Evolutionary conservation across 495 filamentous ascomycete genomes (phyloP), one percentile per base, ranked within the genome.

Genomic region (Penicillium alfredii): DNA sequence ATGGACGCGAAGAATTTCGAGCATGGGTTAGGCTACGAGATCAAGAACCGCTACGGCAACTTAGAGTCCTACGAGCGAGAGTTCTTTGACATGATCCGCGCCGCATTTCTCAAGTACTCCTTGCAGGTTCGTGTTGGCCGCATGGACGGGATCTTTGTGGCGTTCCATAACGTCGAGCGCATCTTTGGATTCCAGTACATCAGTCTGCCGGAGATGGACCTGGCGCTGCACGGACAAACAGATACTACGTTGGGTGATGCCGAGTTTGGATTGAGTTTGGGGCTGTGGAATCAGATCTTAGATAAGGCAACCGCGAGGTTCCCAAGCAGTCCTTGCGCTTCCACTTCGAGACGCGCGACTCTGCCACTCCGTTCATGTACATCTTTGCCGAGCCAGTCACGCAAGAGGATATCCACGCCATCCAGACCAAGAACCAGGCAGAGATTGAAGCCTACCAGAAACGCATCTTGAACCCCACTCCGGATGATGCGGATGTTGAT

Each of bases 141-240:
- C 13, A 99, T 99, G 92, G 89, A 97, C 45, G 92, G 92, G 33
- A 96, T 97, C 32, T 97, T 96, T 48, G 86, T 96, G n/a, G 93
- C 93, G 8, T 97, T 80, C 57, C 92, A 99, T 63, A 99, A 99
- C 50, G 81, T 86, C 4, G 73, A 94, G 56, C 79, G 87, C 21
- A 94, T 99, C 27, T 99, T 99, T 54, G 92, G 92, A 0, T 99
- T 99, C 61, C 92, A 97, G 58, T 99, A 99, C 51, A 68, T 99
- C 35, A 77, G 78, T 37, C 58, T 95, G 9, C 48, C 70, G 1
- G 93, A 97, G 50, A 92, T 99, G 84, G 92, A 99, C 56, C 55
- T 66, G 9, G 71, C 84, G 0, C 53, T 99, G 5, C 92, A 99
- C 51, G 88, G 86, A 13, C 77, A 81, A 35, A 44, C 45, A 3